These are phyloP conservation scores for Dovyalis caffra DNA, from an alignment of 345 rosid species.

Conservation along the genomic window DNA sequence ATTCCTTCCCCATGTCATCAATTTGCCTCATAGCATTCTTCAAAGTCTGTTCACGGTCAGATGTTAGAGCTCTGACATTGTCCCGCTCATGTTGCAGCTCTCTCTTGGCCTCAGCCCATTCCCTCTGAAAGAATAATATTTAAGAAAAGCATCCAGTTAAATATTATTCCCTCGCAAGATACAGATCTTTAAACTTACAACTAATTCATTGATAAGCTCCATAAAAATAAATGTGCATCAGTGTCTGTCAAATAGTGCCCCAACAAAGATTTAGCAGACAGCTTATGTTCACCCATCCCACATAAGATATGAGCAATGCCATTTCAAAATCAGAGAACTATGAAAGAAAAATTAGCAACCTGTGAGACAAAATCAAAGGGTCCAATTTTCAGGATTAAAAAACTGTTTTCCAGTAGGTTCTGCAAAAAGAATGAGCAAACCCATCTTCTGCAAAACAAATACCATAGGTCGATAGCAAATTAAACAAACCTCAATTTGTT, in stretches of 20 bases:
- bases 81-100: constrained; percentile 83
- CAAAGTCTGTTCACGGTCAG: constrained; percentile 66
- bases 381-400: background rate
- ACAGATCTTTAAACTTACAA: background rate
- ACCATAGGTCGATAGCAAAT: background rate
- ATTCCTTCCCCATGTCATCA: constrained; percentile 77
- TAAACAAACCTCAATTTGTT: constrained; percentile 65
- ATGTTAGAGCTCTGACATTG: constrained; percentile 54
- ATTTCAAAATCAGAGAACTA: too few species aligned
- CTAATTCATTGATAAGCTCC: background rate
- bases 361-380: too few species aligned
- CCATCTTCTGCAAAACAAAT: background rate
- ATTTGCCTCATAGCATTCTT: constrained; percentile 79
- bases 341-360: too few species aligned
- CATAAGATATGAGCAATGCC: too few species aligned
- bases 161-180: background rate
- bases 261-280: too few species aligned
- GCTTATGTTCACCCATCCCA: too few species aligned
- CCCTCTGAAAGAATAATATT: constrained; percentile 43
- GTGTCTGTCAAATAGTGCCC: too few species aligned
- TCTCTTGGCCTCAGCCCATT: constrained; percentile 92
- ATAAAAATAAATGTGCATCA: background rate
- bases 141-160: background rate
- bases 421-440: background rate
- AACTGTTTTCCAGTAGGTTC: background rate